Evolutionary conservation across 2,329 filamentous ascomycete species (phyloP), one percentile per base, ranked within the genome.

Genomic region (Aspergillus floridensis): DNA sequence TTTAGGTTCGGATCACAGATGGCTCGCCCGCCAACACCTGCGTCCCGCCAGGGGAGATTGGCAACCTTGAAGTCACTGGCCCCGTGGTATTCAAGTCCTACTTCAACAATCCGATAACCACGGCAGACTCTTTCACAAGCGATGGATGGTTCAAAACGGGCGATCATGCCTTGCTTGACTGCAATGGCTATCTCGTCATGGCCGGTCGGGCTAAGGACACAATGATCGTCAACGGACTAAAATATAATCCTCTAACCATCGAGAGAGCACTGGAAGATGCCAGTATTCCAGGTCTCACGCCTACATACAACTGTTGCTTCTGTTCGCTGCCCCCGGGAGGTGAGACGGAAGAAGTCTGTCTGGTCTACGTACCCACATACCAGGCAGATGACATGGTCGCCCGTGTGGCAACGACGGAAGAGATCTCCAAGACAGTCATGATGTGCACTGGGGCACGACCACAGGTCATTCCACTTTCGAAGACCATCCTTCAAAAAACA

Each of bases 151-250:
- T 74, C 54, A 66, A 61, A 29, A 74, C 73, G 3, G 66, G 66
- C 0, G 66, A 68, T 32, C 38, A 48, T n/a, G 66, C 35, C 3
- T 54, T 19, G 4, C 56, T 66, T n/a, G 62, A 65, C 41, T 24
- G 44, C 8, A 48, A 31, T 5, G 65, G 66, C 2, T 26, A 56
- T 47, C 55, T 68, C 4, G 41, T 38, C 6, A 51, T 68, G 19
- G 26, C 48, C 7, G 65, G 66, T 19, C 53, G 63, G 14, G 41
- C 50, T 22, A 81, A 81, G 59, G 80, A 82, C 12, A 62, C 70
- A 3, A 74, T 83, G 41, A 80, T 76, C 58, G 72, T 82, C 60
- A 83, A 83, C 59, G 80, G 80, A 0, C 69, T 81, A 53, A 83
- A 82, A 22, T 71, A 76, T 38, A 62, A 59, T 26, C 69, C 76